Percentiles rank a stretch among this genome's conserved stretches.
These are phyloP conservation scores for Eimeria necatrix DNA, from an alignment of 169 alveolate species.

Conservation along the genomic window DNA sequence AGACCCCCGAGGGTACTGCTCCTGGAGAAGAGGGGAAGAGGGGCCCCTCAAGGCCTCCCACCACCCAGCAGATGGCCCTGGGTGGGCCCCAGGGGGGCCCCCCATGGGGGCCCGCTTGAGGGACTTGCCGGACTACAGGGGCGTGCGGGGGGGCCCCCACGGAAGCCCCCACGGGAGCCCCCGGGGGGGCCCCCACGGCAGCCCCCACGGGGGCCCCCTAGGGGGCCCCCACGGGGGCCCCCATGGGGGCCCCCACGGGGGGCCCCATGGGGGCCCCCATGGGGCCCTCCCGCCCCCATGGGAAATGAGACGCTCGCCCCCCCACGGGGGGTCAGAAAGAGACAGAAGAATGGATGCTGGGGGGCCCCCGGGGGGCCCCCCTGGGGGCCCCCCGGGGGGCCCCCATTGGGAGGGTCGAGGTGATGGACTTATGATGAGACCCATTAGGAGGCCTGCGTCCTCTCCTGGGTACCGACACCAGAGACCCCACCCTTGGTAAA, in stretches of 20 bases:
- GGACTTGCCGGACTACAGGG: not conserved
- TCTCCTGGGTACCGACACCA: conserved; percentile 28
- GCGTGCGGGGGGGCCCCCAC: not conserved
- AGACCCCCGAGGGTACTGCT: not conserved
- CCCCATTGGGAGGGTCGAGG: conserved; percentile 16
- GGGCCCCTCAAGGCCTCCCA: not conserved
- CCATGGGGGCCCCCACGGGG: conserved; percentile 25
- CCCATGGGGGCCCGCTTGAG: not conserved
- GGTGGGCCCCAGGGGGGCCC: not conserved
- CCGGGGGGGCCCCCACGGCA: conserved; percentile 30
- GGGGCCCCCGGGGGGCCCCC: conserved; percentile 30
- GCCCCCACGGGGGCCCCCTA: not conserved
- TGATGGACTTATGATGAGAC: not conserved
- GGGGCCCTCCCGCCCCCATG: not conserved
- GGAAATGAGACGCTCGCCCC: conserved; percentile 11
- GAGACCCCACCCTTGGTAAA: conserved; percentile 41
- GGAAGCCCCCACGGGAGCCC: conserved; percentile 1
- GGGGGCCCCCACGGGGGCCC: not conserved
- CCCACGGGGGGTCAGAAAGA: conserved; percentile 6
- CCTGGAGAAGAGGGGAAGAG: not conserved
- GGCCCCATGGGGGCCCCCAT: not conserved
- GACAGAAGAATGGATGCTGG: conserved; percentile 23
- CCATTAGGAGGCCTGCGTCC: not conserved
- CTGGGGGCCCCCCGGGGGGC: not conserved
- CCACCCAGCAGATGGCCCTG: not conserved